phyloP scores from a whole-genome alignment of 306 rosid genomes.

The Lathyrus aphaca region DNA sequence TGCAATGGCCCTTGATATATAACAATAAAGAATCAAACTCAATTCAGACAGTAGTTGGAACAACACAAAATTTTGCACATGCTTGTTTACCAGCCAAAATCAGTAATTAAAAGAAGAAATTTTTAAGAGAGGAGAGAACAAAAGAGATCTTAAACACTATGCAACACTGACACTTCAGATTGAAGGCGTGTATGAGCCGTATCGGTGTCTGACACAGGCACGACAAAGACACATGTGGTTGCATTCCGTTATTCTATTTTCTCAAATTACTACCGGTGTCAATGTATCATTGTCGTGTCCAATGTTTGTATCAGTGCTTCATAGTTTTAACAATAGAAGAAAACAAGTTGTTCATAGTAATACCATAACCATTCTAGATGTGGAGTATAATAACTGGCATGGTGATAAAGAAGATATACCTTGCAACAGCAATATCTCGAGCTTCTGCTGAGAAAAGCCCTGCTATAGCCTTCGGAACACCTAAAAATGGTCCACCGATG shows the following conservation, averaged over 20 bases:
- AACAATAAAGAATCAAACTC: conserved; percentile 34
- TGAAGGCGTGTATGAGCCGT: neutral
- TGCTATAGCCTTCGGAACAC: conserved; percentile 82
- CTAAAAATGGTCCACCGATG: conserved; percentile 89
- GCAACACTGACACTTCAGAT: neutral
- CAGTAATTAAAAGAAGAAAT: conserved; percentile 10
- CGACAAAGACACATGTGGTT: neutral
- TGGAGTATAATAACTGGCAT: neutral
- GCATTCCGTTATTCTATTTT: neutral
- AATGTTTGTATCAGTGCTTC: neutral
- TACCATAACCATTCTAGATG: neutral
- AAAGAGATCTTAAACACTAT: conserved; percentile 10
- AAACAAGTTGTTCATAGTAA: neutral
- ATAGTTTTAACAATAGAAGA: neutral
- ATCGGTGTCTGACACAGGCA: neutral
- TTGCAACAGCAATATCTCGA: conserved; percentile 79
- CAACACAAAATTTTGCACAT: conserved; percentile 14
- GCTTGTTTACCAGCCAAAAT: conserved; percentile 19
- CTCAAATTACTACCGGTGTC: neutral
- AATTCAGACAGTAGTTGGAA: conserved; percentile 25
- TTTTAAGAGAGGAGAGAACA: neutral
- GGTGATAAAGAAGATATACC: conserved; percentile 45
- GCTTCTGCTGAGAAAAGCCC: conserved; percentile 93
- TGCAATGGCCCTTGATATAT: conserved; percentile 68
- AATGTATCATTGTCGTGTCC: neutral